A percentile compares a stretch with the other conserved stretches of the same genome.
These are phyloP conservation scores for Auricularia cornea DNA, from an alignment of 768 basidiomycete genomes.

Conservation along the genomic window DNA sequence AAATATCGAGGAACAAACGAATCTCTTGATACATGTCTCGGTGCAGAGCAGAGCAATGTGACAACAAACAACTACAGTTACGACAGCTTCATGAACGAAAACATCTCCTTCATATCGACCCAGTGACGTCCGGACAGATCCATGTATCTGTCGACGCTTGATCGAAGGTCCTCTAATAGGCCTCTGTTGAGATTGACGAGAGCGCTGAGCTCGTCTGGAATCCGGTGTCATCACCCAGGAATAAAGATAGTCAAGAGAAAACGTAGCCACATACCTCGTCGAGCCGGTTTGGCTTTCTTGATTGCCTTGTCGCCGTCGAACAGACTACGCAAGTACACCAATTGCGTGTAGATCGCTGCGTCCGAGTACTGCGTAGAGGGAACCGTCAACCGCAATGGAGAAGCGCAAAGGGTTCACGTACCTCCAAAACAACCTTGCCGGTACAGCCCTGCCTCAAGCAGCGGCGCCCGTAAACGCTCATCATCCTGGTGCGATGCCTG, in stretches of 20 bases:
- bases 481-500: conserved; percentile 77
- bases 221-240: not conserved
- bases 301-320: conserved; percentile 66
- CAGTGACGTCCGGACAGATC: conserved; percentile 81
- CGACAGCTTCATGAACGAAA: conserved; percentile 69
- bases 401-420: conserved; percentile 24
- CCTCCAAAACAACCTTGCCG: conserved; percentile 69
- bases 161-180: conserved; percentile 44
- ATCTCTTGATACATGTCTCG: too few relatives aligned
- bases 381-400: conserved; percentile 3
- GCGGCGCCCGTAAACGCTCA: conserved; percentile 82
- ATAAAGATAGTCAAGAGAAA: not conserved
- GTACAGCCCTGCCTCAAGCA: conserved; percentile 66
- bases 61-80: not conserved
- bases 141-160: conserved; percentile 70
- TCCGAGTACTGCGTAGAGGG: conserved; percentile 62
- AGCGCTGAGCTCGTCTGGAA: conserved; percentile 46
- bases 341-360: conserved; percentile 77
- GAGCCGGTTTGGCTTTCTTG: conserved; percentile 38
- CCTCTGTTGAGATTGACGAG: conserved; percentile 41
- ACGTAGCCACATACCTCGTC: conserved; percentile 12
- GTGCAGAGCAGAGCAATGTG: too few relatives aligned
- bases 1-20: too few relatives aligned
- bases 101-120: conserved; percentile 73
- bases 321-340: conserved; percentile 71